phyloP scores from a whole-genome alignment of 2,329 filamentous ascomycete species.

The Xylaria sp. region DNA sequence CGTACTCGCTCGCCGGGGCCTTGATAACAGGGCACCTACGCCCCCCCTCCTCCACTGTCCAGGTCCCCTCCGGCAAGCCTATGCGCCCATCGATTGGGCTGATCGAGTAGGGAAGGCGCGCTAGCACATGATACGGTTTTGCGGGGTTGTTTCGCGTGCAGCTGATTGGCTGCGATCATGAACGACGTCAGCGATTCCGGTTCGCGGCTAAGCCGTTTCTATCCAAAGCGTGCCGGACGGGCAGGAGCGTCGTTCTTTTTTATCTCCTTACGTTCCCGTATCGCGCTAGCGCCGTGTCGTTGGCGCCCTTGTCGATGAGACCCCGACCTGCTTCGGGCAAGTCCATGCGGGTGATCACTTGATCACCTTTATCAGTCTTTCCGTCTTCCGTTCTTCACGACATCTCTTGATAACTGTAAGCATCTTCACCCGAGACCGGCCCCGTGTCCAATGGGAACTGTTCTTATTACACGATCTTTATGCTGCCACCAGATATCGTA shows the following conservation, averaged over 20 bases:
- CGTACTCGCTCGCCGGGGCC: too few relatives aligned
- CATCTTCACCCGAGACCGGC: slow-evolving; percentile 14
- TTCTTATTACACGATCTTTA: slow-evolving; percentile 4
- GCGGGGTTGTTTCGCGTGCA: slow-evolving; percentile 21
- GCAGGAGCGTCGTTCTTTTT: too few relatives aligned
- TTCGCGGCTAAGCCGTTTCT: not conserved
- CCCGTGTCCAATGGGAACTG: not conserved
- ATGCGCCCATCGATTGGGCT: not conserved
- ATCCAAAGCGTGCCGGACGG: not conserved
- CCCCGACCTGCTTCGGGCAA: slow-evolving; percentile 14
- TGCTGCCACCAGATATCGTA: not conserved
- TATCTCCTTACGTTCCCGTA: not conserved
- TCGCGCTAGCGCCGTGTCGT: slow-evolving; percentile 7
- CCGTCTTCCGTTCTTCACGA: not conserved
- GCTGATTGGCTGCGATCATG: slow-evolving; percentile 9
- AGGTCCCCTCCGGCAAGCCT: not conserved
- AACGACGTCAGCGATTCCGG: slow-evolving; percentile 18
- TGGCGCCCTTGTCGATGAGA: not conserved
- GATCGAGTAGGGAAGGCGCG: not conserved
- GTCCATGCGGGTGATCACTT: slow-evolving; percentile 7
- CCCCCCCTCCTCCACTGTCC: too few relatives aligned
- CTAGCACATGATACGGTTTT: slow-evolving; percentile 13
- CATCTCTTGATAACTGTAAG: not conserved
- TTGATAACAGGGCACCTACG: not conserved
- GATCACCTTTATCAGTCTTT: not conserved